Evolutionary conservation across 495 filamentous ascomycete species (phyloP), one percentile per base, ranked within the genome.

Genomic region (Penicillium antarcticum): DNA sequence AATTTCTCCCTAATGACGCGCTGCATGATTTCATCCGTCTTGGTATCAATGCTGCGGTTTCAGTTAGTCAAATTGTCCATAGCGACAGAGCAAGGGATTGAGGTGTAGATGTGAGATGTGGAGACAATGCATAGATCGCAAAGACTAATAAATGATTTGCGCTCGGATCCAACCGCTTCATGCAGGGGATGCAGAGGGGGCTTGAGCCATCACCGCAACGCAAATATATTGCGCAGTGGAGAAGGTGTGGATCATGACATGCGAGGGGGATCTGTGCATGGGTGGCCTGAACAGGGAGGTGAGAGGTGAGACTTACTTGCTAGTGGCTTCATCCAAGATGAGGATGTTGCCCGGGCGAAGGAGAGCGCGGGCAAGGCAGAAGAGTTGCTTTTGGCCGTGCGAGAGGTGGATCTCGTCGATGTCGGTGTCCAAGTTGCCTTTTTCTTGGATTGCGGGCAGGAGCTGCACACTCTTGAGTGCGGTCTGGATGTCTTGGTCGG

Each of bases 371-470:
- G 79, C 82, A n/a, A 88, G 71, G 52, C 78, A 79, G 55, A 87
- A 77, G 4, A 88, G 76, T 66, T 87, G 85, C 32, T 72, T 72
- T 55, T 88, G 84, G 1, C 85, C 85, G 40, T 80, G 76, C 0
- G 78, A 83, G 4, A 87, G 72, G 52, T 70, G 68, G 36, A 76
- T 67, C 10, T 68, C 71, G 6, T 74, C 71, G 40, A 86, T 72
- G 9, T 75, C 68, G 2, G 71, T 74, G 42, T 74, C 73, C 0
- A 87, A 68, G 0, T 74, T 78, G 0, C 78, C 81, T 18, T 76
- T 72, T 33, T 74, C 70, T n/a, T 67, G 32, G 41, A 85, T 61
- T 23, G 77, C 69, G 1, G 66, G 45, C 62, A 74, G 76, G 17
- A 84, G 66, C 3, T 65, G 63, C 19, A 86, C 78, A 11, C 67